phyloP scores from a whole-genome alignment of 805 yeast genomes.

The Lachancea fermentati region DNA sequence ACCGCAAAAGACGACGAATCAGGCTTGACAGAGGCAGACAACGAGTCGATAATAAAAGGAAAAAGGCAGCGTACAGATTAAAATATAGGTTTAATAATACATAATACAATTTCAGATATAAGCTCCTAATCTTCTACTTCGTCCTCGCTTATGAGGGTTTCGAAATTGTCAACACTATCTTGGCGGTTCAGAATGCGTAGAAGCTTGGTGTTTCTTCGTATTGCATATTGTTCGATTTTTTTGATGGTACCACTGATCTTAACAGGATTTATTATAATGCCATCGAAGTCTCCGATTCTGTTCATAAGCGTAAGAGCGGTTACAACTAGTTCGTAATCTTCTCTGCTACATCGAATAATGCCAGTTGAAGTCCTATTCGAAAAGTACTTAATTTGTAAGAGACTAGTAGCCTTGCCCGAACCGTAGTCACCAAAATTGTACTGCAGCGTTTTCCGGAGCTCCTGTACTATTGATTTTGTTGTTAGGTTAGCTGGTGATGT shows the following conservation, averaged over 20 bases:
- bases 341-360: constrained; percentile 69
- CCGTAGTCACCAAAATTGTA: constrained; percentile 78
- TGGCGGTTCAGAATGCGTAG: constrained; percentile 11
- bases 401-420: constrained; percentile 53
- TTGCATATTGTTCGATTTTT: constrained; percentile 70
- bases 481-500: constrained; percentile 45
- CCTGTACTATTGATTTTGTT: constrained; percentile 44
- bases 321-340: constrained; percentile 52
- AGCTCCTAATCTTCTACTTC: constrained; percentile 8
- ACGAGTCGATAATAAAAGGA: constrained; percentile 22
- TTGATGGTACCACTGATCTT: constrained; percentile 84
- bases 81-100: not conserved
- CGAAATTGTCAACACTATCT: constrained; percentile 13
- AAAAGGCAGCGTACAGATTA: constrained; percentile 9
- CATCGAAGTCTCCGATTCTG: constrained; percentile 41
- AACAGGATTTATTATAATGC: constrained; percentile 52
- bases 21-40: constrained; percentile 5
- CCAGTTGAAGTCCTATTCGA: constrained; percentile 80
- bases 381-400: constrained; percentile 69
- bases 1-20: constrained; percentile 27
- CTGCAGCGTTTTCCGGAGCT: constrained; percentile 51
- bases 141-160: constrained; percentile 14
- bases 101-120: not conserved
- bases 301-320: constrained; percentile 60
- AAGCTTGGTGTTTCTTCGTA: constrained; percentile 36